phyloP scores from a whole-genome alignment of 441 rosid genomes.

The Jatropha podagrica region DNA sequence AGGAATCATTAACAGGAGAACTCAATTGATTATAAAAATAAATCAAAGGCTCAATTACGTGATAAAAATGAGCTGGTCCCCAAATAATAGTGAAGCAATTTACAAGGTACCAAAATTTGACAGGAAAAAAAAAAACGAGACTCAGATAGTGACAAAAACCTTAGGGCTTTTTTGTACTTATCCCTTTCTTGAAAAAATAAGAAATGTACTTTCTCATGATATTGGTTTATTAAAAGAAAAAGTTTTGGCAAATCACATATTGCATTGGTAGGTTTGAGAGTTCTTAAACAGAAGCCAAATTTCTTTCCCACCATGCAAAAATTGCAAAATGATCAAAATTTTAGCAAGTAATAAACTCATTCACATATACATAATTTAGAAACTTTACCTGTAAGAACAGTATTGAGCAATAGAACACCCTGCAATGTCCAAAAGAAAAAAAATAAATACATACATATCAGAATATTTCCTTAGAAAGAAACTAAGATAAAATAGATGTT shows the following conservation, averaged over 20 bases:
- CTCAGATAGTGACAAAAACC: too few relatives aligned
- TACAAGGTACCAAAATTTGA: too few relatives aligned
- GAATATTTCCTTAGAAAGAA: slow-evolving; percentile 11
- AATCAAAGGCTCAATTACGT: too few relatives aligned
- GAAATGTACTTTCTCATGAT: too few relatives aligned
- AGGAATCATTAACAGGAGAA: neutral
- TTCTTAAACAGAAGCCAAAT: neutral
- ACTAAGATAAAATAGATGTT: neutral
- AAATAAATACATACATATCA: slow-evolving; percentile 9
- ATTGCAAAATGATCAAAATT: neutral
- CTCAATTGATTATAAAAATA: too few relatives aligned
- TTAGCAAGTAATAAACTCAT: neutral
- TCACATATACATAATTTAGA: slow-evolving; percentile 8
- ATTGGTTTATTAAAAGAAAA: too few relatives aligned
- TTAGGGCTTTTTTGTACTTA: neutral
- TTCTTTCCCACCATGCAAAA: neutral
- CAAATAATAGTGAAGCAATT: neutral
- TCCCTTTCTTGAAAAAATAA: neutral
- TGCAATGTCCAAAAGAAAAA: slow-evolving; percentile 23
- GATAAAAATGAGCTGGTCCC: neutral
- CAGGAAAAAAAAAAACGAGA: too few relatives aligned
- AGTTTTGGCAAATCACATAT: too few relatives aligned
- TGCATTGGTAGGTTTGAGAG: neutral
- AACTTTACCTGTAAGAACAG: slow-evolving; percentile 82
- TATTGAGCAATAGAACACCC: slow-evolving; percentile 89